Evolutionary conservation across 371 early-diverging fungal genomes (phyloP).

Genomic region (Lichtheimia corymbifera): DNA sequence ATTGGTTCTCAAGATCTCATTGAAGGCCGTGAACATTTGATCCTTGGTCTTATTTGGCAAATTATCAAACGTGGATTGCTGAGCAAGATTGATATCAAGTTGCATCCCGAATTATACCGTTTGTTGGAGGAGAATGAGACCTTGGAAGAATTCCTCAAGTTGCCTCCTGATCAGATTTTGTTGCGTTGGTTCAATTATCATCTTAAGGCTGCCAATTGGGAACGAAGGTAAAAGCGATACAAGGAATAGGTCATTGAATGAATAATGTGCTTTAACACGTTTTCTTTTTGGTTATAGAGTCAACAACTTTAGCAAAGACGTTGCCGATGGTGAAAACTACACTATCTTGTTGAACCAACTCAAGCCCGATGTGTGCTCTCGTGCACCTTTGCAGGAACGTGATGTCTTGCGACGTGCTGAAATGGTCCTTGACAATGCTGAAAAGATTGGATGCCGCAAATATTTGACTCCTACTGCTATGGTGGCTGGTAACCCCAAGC

Average conservation of each 20-base stretch:
- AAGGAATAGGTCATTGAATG: not conserved
- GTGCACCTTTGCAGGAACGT: constrained; percentile 77
- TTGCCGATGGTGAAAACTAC: constrained; percentile 95
- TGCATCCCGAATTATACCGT: constrained; percentile 96
- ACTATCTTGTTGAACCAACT: constrained; percentile 91
- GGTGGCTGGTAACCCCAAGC: constrained; percentile 92
- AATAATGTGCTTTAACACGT: not conserved
- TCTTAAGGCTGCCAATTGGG: constrained; percentile 89
- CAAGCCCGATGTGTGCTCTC: constrained; percentile 79
- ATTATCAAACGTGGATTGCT: constrained; percentile 95
- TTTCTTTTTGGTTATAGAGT: constrained; percentile 49
- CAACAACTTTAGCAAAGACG: constrained; percentile 88
- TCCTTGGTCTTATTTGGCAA: constrained; percentile 97
- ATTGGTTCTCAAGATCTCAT: constrained; percentile 94
- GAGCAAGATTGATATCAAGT: constrained; percentile 93
- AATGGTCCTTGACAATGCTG: constrained; percentile 87
- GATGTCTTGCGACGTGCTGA: constrained; percentile 87
- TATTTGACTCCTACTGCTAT: constrained; percentile 92
- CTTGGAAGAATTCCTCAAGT: constrained; percentile 86
- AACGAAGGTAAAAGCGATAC: constrained; percentile 53
- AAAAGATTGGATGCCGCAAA: constrained; percentile 88
- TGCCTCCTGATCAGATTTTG: constrained; percentile 93
- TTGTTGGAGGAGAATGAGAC: constrained; percentile 91
- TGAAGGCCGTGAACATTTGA: constrained; percentile 92
- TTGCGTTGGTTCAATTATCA: constrained; percentile 98